Conservation (phyloP, 2,329 filamentous ascomycete species). For the Leptographium procerum region DNA sequence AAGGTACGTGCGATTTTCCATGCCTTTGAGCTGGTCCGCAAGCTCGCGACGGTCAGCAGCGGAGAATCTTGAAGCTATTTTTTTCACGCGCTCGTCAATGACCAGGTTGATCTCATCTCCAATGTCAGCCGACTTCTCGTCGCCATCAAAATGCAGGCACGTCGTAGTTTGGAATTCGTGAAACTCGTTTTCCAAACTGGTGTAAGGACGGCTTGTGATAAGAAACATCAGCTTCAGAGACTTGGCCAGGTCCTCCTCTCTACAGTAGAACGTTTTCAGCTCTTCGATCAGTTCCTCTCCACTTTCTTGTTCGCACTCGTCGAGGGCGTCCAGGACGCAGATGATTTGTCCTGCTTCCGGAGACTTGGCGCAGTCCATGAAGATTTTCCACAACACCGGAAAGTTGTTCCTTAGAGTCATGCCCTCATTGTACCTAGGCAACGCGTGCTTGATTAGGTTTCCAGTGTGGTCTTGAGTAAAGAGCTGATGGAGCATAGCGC, state of each 20-base stretch:
- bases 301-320: slow-evolving; percentile 18
- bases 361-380: slow-evolving; percentile 5
- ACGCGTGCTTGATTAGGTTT: slow-evolving; percentile 7
- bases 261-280: slow-evolving; percentile 10
- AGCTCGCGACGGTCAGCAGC: slow-evolving; percentile 12
- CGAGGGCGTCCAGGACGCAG: slow-evolving; percentile 21
- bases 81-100: slow-evolving; percentile 15
- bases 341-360: slow-evolving; percentile 14
- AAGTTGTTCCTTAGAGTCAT: slow-evolving; percentile 8
- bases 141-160: slow-evolving; percentile 17
- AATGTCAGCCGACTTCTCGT: slow-evolving; percentile 18
- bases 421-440: slow-evolving; percentile 2
- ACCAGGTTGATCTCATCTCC: slow-evolving; percentile 20
- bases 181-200: slow-evolving; percentile 14
- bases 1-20: slow-evolving; percentile 25
- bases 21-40: slow-evolving; percentile 16
- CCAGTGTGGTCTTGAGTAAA: slow-evolving; percentile 1
- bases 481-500: not conserved
- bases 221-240: slow-evolving; percentile 16
- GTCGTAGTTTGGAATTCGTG: slow-evolving; percentile 1
- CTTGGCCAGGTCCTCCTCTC: not conserved
- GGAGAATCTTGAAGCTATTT: slow-evolving; percentile 12
- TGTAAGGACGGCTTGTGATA: slow-evolving; percentile 21
- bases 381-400: slow-evolving; percentile 11
- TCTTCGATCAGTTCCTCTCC: slow-evolving; percentile 8